Conservation (phyloP, 78 protist species). For the slime mould (Dictyostelium discoideum) region DNA sequence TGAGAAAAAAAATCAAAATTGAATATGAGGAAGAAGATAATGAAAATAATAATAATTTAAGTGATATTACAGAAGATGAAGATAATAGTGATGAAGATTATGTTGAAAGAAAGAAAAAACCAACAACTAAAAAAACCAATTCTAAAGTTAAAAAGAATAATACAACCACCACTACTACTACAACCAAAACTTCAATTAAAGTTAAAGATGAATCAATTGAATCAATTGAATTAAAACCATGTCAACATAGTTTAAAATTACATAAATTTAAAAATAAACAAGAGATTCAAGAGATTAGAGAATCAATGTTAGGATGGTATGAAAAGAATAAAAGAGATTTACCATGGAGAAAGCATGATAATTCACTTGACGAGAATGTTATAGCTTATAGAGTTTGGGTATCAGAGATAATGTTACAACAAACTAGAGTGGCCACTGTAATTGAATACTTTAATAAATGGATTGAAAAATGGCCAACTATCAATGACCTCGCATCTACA, state of each 20-base stretch:
- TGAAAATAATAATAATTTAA: neutral
- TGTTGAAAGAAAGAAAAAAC: neutral
- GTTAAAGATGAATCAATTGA: neutral
- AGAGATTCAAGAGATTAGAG: slow-evolving; percentile 34
- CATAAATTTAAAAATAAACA: slow-evolving; percentile 41
- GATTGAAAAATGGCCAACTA: slow-evolving; percentile 90
- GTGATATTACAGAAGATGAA: neutral
- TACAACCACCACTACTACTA: too few species aligned
- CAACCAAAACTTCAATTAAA: neutral
- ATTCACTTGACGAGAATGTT: neutral
- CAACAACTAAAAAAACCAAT: neutral
- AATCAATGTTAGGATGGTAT: slow-evolving; percentile 62
- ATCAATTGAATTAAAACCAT: neutral
- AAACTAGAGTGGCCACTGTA: slow-evolving; percentile 84
- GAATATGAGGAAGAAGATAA: slow-evolving; percentile 20
- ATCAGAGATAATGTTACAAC: slow-evolving; percentile 94
- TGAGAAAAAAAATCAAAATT: slow-evolving; percentile 4
- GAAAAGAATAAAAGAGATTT: slow-evolving; percentile 53
- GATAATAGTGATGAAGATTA: neutral
- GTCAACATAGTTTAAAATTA: neutral
- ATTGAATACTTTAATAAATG: slow-evolving; percentile 76
- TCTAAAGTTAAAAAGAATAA: neutral
- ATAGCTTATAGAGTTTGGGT: slow-evolving; percentile 90
- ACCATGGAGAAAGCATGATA: slow-evolving; percentile 76
- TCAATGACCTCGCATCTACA: slow-evolving; percentile 78